Conservation (phyloP, 2,329 filamentous ascomycete species). For the Phoma sp. region DNA sequence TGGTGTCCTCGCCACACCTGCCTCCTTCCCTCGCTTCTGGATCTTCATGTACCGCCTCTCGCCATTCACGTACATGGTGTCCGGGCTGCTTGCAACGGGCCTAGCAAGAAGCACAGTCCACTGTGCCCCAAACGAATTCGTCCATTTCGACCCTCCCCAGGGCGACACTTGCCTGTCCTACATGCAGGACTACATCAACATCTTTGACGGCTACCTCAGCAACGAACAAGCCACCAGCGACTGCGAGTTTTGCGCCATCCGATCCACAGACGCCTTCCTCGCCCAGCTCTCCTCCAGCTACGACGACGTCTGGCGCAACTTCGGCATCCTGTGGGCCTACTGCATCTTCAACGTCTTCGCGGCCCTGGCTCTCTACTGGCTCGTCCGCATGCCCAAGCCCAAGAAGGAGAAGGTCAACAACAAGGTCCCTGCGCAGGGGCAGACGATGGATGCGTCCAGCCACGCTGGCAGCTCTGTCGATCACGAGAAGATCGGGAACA, state of each 20-base stretch:
- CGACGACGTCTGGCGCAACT: constrained; percentile 59
- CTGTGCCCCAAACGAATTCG: constrained; percentile 53
- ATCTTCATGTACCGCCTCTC: constrained; percentile 76
- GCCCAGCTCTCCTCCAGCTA: constrained; percentile 51
- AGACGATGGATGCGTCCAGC: constrained; percentile 12
- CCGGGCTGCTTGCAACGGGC: constrained; percentile 56
- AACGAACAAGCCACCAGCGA: constrained; percentile 50
- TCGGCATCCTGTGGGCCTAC: constrained; percentile 61
- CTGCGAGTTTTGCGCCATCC: constrained; percentile 54
- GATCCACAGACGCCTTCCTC: constrained; percentile 54
- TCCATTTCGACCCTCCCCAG: constrained; percentile 45
- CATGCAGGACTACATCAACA: constrained; percentile 48
- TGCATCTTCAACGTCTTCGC: constrained; percentile 59
- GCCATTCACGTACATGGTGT: constrained; percentile 68
- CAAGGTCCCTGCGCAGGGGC: constrained; percentile 12
- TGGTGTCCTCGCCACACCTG: constrained; percentile 65
- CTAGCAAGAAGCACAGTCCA: constrained; percentile 56
- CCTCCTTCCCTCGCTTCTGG: constrained; percentile 72
- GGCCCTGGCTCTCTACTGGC: constrained; percentile 61
- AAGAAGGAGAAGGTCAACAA: constrained; percentile 49
- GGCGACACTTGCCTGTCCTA: constrained; percentile 51
- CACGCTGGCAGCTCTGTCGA: constrained; percentile 18
- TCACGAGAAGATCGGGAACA: constrained; percentile 18
- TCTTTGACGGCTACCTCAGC: constrained; percentile 48
- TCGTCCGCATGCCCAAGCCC: constrained; percentile 59